Evolutionary conservation across 2,329 filamentous ascomycete species (phyloP), one percentile per base, ranked within the genome.

Genomic region (Phialocephala sp.): DNA sequence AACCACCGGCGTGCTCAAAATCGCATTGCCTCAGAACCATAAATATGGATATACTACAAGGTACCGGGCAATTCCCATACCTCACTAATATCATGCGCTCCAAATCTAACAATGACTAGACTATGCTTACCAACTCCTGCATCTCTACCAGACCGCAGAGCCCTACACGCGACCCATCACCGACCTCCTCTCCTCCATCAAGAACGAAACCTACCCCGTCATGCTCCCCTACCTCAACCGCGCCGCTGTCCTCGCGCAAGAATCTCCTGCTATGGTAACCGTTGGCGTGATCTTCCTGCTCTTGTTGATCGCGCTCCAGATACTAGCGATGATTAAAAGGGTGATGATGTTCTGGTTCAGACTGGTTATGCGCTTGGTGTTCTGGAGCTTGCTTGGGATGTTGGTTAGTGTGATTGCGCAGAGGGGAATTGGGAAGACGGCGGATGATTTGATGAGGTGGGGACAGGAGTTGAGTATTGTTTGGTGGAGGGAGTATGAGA

Each of bases 341-440:
- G 80, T 92, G 22, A 82, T 97, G 65, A 80, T 93, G 74, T 96
- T 89, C 81, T 93, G 92, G 87, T 86, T 93, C 60, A 81, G 85
- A n/a, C 75, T 97, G 63, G 82, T 83, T 12, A 77, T 92, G 68
- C 80, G 85, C 27, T 71, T 93, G 50, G 76, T 85, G 1, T 87
- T 93, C 69, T 95, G 88, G 87, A 84, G 84, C 1, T 76, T 80
- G 1, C 71, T 94, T 2, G 79, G 83, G 4, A 81, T 83, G 0
- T 50, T 88, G 0, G 82, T 82, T 0, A 80, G 88, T 20, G 82
- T 84, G 66, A 81, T 90, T 3, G 90, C 84, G 77, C 87, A 89
- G 74, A 81, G 92, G 2, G 89, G 93, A 0, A 76, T 89, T 18
- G 86, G 87, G 69, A 87, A 87, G 65, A 89, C 89, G 69, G 79